A percentile compares a stretch with the other conserved stretches of the same genome.
Evolutionary conservation across 306 rosid species (phyloP).

Genomic region (Cyamopsis tetragonoloba): DNA sequence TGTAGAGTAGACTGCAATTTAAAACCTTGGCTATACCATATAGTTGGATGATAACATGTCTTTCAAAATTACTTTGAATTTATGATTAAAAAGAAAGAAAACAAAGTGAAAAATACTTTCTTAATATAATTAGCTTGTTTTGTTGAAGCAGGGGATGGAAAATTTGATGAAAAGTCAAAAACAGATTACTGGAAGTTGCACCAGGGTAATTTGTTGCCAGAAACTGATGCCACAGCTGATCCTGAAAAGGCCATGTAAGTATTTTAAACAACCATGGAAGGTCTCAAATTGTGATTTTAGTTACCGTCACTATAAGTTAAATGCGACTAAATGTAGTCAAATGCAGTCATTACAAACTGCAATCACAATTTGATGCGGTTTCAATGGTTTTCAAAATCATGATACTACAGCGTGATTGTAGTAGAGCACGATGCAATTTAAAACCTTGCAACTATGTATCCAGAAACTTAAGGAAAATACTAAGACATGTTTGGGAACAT

Average conservation of each 20-base stretch:
- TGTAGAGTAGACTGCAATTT: no score
- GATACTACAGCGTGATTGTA: no score
- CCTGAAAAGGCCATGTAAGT: conserved; percentile 82
- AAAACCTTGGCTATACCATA: not conserved
- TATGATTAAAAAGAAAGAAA: not conserved
- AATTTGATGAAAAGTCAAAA: conserved; percentile 68
- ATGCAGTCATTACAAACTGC: no score
- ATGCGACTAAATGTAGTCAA: no score
- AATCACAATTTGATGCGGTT: no score
- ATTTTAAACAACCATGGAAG: no score
- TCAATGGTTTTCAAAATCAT: no score
- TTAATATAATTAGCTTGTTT: not conserved
- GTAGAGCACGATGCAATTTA: no score
- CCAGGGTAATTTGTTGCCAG: conserved; percentile 79
- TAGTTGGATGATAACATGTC: not conserved
- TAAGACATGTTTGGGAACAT: no score
- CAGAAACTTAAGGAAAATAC: not conserved
- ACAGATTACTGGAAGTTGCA: conserved; percentile 79
- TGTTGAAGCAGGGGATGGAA: conserved; percentile 56
- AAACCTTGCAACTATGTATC: not conserved
- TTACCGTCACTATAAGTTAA: no score
- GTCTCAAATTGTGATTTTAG: no score
- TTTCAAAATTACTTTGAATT: not conserved
- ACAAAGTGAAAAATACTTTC: not conserved
- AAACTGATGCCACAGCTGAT: conserved; percentile 60